phyloP scores from a whole-genome alignment of 345 rosid genomes.

The Hibiscus tridactylites region DNA sequence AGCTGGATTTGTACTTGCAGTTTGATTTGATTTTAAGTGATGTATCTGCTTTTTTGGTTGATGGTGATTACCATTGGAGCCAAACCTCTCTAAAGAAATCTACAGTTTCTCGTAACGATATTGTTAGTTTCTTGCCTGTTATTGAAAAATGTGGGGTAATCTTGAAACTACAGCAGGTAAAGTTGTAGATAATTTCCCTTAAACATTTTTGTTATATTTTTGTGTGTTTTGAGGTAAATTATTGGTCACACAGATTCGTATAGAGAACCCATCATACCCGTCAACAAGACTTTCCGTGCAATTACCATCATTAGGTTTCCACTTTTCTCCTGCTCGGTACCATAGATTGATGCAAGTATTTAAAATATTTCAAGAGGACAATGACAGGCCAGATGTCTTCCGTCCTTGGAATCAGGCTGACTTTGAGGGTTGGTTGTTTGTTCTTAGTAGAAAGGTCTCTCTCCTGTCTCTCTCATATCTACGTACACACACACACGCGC shows the following conservation, averaged over 20 bases:
- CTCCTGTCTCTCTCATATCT: conserved; percentile 1
- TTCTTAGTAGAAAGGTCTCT: conserved; percentile 78
- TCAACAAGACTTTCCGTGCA: conserved; percentile 76
- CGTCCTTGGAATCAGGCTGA: conserved; percentile 89
- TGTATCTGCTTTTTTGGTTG: conserved; percentile 87
- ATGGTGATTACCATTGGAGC: conserved; percentile 84
- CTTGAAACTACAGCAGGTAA: conserved; percentile 86
- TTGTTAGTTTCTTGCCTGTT: conserved; percentile 65
- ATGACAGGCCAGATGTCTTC: conserved; percentile 35
- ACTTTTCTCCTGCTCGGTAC: conserved; percentile 97
- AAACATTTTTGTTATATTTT: background rate
- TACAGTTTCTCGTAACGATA: conserved; percentile 22
- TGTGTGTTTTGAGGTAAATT: conserved; percentile 14
- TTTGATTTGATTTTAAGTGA: conserved; percentile 92
- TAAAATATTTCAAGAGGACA: conserved; percentile 64
- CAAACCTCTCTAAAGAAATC: conserved; percentile 28
- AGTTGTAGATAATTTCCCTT: conserved; percentile 8
- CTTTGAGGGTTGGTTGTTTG: conserved; percentile 84
- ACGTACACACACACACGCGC: background rate
- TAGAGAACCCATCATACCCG: conserved; percentile 73
- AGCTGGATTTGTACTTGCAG: conserved; percentile 69
- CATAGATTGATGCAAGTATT: conserved; percentile 90
- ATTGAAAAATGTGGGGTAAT: conserved; percentile 87
- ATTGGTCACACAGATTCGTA: conserved; percentile 51
- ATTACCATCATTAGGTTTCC: conserved; percentile 84